Evolutionary conservation across 345 rosid species (phyloP), one percentile per base, ranked within the genome.

Genomic region (Acer yangbiense): DNA sequence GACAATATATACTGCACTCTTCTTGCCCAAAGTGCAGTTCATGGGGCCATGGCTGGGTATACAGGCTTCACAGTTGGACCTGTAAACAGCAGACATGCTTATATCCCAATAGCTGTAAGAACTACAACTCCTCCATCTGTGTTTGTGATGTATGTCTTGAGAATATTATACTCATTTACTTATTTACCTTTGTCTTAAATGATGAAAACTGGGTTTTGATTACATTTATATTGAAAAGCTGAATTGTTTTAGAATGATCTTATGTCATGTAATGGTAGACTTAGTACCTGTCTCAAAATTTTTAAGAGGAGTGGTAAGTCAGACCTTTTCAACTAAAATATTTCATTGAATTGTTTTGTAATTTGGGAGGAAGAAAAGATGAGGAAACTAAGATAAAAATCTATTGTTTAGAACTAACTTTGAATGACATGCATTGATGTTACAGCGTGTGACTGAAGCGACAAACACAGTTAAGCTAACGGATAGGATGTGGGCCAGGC

Each of bases 1-100:
- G 98, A 95, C 90, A 95, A 94, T 81, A 87, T 94, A 27, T 95
- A 92, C 84, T 95, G 99, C 90, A 95, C 97, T 75, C 99, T 93
- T 84, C 98, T 93, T 72, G 99, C 99, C 67, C 98, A 93, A 21
- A 88, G 94, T 87, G 94, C 99, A 0, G 95, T 95, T 78, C 98
- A 95, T 85, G 98, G 99, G 80, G 95, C 98, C 85, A 95, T 95
- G 99, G 97, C 97, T 70, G 98, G 98, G 80, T 94, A 83, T 86
- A 89, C 98, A 7, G 99, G 98, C 81, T 95, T 95, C 88, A 94
- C 97, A 0, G 97, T 94, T 35, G 99, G 98, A 72, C 98, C 95
- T 43, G 98, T 94, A 69, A 96, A 91, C 83, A 90, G 98, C 84
- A 90, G 82, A 80, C 99, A 91, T 77, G 97, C 97, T 60, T 93